Evolutionary conservation across 164 flowering plant genomes (phyloP), one percentile per base, ranked within the genome.

Genomic region (Protea cynaroides): DNA sequence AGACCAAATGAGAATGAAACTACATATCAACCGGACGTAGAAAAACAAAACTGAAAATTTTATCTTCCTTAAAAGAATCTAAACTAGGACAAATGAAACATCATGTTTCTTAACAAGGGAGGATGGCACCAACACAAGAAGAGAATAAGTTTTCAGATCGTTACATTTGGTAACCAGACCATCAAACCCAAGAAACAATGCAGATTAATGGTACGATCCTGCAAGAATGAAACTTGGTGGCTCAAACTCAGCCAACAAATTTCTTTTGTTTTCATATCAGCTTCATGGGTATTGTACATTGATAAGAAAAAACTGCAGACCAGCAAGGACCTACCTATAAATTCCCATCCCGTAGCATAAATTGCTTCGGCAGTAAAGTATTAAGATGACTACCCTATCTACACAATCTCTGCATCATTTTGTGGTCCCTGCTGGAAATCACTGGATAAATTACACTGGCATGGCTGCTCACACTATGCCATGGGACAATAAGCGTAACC

Each of bases 301-400:
- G 65, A 72, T 68, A 13, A 61, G 74, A 72, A 29, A 59, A 65
- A 62, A 52, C 29, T n/a, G 63, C 67, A 7, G 17, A 43, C 59
- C 22, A 12, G 25, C 56, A 55, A 72, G 46, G 59, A 68, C 74
- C 62, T 43, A 65, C 71, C 81, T 74, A 71, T 21, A 23, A 62
- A 47, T 68, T 69, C 73, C 62, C 65, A 53, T 71, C 67, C 74
- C 76, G 68, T 54, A 65, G 54, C 68, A 69, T 65, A 61, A 71
- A 61, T 65, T 47, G 78, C 69, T 65, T 62, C 69, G 64, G 59
- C 49, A 64, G 71, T 63, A 62, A 76, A 63, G 56, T 67, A 38
- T 76, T 67, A 74, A 79, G 73, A 77, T 73, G 70, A 66, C 82
- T 76, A 71, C 68, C 80, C 69, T 83, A 74, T 84, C 86, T 83